Percentiles rank a stretch among this genome's conserved stretches.
Conservation (phyloP, 306 rosid species). For the Styphnolobium japonicum region DNA sequence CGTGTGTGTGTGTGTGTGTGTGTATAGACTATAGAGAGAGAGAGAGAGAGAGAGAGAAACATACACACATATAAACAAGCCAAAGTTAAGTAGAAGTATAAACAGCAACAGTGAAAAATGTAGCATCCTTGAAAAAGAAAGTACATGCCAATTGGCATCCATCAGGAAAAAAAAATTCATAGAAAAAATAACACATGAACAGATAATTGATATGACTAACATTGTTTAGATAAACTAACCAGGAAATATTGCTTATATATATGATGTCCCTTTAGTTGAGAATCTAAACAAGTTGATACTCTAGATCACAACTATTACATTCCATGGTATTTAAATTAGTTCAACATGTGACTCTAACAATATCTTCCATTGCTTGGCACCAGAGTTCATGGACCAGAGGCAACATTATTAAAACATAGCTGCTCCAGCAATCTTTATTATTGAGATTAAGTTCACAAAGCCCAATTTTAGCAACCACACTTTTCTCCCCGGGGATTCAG, state of each 20-base stretch:
- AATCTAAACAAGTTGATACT: background rate
- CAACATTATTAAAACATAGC: background rate
- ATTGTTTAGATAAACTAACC: background rate
- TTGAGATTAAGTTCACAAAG: background rate
- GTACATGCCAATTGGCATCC: background rate
- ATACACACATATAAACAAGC: background rate
- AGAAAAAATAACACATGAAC: background rate
- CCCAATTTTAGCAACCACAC: background rate
- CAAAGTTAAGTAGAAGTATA: background rate
- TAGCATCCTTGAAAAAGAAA: background rate
- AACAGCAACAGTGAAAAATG: background rate
- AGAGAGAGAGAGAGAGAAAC: background rate
- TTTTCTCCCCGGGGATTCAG: background rate
- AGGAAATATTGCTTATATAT: background rate
- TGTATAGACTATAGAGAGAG: too few species aligned
- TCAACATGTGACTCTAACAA: background rate
- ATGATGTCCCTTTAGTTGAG: background rate
- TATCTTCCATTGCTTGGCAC: background rate
- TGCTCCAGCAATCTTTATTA: background rate
- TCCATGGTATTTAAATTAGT: background rate
- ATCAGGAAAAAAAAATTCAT: background rate
- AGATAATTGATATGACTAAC: background rate
- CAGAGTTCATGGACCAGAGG: background rate
- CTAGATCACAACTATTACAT: background rate
- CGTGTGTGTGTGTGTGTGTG: too few species aligned